phyloP scores from a whole-genome alignment of 2,329 filamentous ascomycete genomes.

The Cladorrhinum sp. region DNA sequence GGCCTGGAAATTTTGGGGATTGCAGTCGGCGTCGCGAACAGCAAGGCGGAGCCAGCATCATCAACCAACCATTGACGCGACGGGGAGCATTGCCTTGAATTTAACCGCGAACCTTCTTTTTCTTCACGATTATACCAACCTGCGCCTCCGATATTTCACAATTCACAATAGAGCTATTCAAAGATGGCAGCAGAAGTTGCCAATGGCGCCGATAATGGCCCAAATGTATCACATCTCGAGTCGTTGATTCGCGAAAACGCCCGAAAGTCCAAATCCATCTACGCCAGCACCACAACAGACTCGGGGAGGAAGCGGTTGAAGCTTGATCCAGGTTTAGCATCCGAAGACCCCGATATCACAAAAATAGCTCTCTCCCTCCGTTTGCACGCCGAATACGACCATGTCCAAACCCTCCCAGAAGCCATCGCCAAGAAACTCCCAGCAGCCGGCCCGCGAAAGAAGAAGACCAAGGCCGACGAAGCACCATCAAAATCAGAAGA shows the following conservation, averaged over 20 bases:
- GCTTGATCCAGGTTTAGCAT: conserved; percentile 34
- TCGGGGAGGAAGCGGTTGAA: conserved; percentile 34
- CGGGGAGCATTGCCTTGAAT: not conserved
- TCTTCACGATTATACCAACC: not conserved
- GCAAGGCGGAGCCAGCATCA: conserved; percentile 15
- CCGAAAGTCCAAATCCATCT: conserved; percentile 40
- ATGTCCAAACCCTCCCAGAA: conserved; percentile 73
- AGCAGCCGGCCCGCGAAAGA: conserved; percentile 58
- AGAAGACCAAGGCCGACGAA: conserved; percentile 40
- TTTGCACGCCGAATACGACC: conserved; percentile 71
- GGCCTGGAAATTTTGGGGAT: conserved; percentile 13
- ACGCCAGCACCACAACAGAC: conserved; percentile 30
- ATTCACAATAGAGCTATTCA: not conserved
- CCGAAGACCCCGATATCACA: conserved; percentile 41
- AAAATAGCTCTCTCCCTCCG: conserved; percentile 51
- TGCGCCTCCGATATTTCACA: not conserved
- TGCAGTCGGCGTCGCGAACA: not conserved
- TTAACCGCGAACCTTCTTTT: not conserved
- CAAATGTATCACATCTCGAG: conserved; percentile 33
- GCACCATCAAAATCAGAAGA: conserved; percentile 34
- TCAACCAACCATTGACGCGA: conserved; percentile 11
- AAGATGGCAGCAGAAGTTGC: conserved; percentile 32
- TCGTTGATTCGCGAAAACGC: conserved; percentile 41
- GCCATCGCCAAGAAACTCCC: conserved; percentile 74
- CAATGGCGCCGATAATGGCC: conserved; percentile 20